Percentiles rank a stretch among this genome's conserved stretches.
These are phyloP conservation scores for Pythium pyrilobum DNA, from an alignment of 352 stramenopile genomes.

Conservation along the genomic window DNA sequence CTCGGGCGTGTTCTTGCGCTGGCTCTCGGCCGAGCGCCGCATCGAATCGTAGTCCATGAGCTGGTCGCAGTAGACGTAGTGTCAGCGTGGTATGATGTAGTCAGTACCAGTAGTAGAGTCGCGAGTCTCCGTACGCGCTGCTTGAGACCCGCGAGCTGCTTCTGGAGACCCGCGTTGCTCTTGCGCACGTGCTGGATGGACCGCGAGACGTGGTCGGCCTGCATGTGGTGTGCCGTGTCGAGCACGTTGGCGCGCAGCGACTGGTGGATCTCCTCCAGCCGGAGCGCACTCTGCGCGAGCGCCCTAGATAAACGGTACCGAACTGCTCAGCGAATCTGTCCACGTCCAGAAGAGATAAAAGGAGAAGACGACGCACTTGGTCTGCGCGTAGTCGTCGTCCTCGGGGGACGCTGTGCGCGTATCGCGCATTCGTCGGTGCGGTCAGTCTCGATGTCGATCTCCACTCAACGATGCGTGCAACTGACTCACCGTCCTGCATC, in stretches of 20 bases:
- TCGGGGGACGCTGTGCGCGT: constrained; percentile 7
- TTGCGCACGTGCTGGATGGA: constrained; percentile 28
- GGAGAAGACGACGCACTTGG: constrained; percentile 4
- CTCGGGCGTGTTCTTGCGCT: constrained; percentile 57
- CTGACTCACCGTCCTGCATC: constrained; percentile 30
- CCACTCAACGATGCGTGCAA: no score
- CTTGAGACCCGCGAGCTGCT: constrained; percentile 26
- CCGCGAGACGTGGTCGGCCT: constrained; percentile 21
- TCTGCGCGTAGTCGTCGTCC: constrained; percentile 22
- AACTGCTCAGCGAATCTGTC: no score
- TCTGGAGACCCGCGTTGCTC: constrained; percentile 23
- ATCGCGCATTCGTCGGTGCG: no score
- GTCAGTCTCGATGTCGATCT: no score
- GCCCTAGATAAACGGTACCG: constrained; percentile 11
- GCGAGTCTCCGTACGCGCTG: constrained; percentile 16
- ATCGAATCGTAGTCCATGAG: constrained; percentile 69
- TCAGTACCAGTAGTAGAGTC: background rate
- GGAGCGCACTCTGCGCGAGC: constrained; percentile 26
- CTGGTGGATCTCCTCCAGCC: constrained; percentile 31
- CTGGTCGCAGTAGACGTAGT: constrained; percentile 14
- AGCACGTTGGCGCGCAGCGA: constrained; percentile 23
- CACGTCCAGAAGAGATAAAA: no score
- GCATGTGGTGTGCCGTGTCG: constrained; percentile 30
- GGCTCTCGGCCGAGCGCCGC: constrained; percentile 51
- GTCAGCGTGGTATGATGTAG: background rate